Evolutionary conservation across 345 rosid genomes (phyloP), one percentile per base, ranked within the genome.

Genomic region (Eucalyptus lansdowneana): DNA sequence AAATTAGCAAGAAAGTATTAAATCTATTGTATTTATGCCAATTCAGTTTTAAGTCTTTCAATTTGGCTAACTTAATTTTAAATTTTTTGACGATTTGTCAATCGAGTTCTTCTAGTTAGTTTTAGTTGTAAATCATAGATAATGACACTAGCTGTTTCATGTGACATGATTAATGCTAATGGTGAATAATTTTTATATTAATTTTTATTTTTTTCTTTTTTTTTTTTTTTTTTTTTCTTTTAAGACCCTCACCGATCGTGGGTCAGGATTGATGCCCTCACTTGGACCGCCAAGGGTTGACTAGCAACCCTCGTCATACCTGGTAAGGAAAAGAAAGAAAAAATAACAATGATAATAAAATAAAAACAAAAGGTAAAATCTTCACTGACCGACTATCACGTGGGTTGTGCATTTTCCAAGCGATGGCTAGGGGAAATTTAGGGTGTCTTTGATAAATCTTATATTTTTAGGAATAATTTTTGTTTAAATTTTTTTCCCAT

Each of bases 131-230:
- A 60, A 27, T 27, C 31, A 12, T 27, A 27, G 0, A 60, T 6
- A 29, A 1, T 0, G 8, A 60, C 4, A 6, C 2, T 5, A 12
- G 8, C 0, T 0, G 0, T 60, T 29, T 0, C 3, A 27, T 2
- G 4, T 0, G 15, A 29, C 69, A 27, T 29, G 1, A 13, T 12
- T 8, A 29, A 29, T 12, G 3, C 4, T 6, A 3, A 60, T 3
- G 9, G 0, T 13, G 2, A 1, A 60, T 27, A 60, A 27, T 27
- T 11, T 25, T 10, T 25, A 56, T 53, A 9, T 58, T 24, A 4
- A 22, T 56, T 58, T 58, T 25, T 25, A 24, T 11, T 10, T 58
- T 5, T 11, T 2, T 25, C 11, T 25, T 25, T 1, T 11, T 58
- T 24, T 0, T 10, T 56, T 24, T 2, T 4, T 4, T 2, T 24